A percentile compares a stretch with the other conserved stretches of the same genome.
phyloP scores from a whole-genome alignment of 305 asterid genomes.

The Fraxinus platypoda region DNA sequence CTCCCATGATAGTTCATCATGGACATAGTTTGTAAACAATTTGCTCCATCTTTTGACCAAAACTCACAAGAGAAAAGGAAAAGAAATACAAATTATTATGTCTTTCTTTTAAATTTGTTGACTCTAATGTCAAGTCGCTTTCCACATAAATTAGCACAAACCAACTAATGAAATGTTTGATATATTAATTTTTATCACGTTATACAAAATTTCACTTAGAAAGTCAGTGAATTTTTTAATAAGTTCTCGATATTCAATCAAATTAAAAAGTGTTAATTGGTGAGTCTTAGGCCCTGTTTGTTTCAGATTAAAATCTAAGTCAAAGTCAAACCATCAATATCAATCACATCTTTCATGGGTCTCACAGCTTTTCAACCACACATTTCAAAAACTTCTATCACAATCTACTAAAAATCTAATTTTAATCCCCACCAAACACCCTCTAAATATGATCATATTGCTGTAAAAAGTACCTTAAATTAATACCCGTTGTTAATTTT shows the following conservation, averaged over 20 bases:
- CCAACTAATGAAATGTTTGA: background rate
- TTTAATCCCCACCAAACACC: too few relatives aligned
- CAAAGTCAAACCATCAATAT: too few relatives aligned
- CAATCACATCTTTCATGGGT: too few relatives aligned
- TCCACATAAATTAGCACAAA: background rate
- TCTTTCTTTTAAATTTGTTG: background rate
- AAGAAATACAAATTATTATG: background rate
- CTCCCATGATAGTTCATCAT: background rate
- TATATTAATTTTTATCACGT: background rate
- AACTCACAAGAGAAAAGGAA: background rate
- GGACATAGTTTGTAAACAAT: background rate
- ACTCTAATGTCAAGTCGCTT: background rate
- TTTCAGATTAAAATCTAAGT: too few relatives aligned
- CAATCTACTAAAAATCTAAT: too few relatives aligned
- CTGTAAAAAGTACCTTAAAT: too few relatives aligned
- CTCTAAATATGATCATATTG: too few relatives aligned
- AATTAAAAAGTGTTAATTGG: background rate
- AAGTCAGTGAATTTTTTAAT: background rate
- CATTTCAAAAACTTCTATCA: too few relatives aligned
- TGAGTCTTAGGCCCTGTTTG: background rate
- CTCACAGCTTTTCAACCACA: too few relatives aligned
- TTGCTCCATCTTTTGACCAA: background rate
- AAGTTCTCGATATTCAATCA: background rate
- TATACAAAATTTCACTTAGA: background rate
- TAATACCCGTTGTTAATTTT: too few relatives aligned